Evolutionary conservation across 2,329 filamentous ascomycete genomes (phyloP).

Genomic region (Neospermospora avenae): DNA sequence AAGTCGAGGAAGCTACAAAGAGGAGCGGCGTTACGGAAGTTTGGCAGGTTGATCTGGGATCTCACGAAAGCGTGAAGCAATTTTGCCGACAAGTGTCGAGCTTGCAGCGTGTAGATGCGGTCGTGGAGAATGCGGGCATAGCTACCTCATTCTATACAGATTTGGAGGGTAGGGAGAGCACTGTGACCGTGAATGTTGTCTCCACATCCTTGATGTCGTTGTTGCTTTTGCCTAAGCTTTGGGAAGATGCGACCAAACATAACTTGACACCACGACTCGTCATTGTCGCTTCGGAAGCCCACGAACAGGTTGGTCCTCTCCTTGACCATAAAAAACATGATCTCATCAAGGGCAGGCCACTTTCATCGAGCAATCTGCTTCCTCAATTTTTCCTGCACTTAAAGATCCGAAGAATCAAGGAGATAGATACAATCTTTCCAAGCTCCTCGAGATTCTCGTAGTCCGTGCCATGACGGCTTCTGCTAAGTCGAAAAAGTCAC

Average conservation of each 20-base stretch:
- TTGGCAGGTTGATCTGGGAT: slow-evolving; percentile 49
- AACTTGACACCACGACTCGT: slow-evolving; percentile 24
- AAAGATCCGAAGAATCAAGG: slow-evolving; percentile 22
- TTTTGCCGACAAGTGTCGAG: slow-evolving; percentile 41
- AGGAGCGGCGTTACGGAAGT: slow-evolving; percentile 36
- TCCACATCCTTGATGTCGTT: slow-evolving; percentile 34
- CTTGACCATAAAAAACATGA: neutral
- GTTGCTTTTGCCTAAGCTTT: slow-evolving; percentile 31
- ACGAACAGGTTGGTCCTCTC: slow-evolving; percentile 24
- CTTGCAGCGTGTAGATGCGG: slow-evolving; percentile 44
- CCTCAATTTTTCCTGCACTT: slow-evolving; percentile 25
- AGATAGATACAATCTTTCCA: slow-evolving; percentile 37
- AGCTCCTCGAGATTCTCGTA: slow-evolving; percentile 35
- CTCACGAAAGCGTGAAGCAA: slow-evolving; percentile 43
- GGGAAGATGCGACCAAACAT: slow-evolving; percentile 21
- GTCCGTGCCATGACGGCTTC: slow-evolving; percentile 30
- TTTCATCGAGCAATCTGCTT: slow-evolving; percentile 26
- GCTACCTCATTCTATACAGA: slow-evolving; percentile 20
- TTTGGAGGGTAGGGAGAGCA: slow-evolving; percentile 28
- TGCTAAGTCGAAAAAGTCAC: slow-evolving; percentile 32
- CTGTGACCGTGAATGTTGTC: slow-evolving; percentile 35
- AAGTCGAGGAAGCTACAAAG: slow-evolving; percentile 15
- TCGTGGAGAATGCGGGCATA: slow-evolving; percentile 39
- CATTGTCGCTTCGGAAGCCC: slow-evolving; percentile 30
- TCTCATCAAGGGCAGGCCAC: slow-evolving; percentile 20